phyloP scores from a whole-genome alignment of 179 eudicot species.

The Silene coronaria region DNA sequence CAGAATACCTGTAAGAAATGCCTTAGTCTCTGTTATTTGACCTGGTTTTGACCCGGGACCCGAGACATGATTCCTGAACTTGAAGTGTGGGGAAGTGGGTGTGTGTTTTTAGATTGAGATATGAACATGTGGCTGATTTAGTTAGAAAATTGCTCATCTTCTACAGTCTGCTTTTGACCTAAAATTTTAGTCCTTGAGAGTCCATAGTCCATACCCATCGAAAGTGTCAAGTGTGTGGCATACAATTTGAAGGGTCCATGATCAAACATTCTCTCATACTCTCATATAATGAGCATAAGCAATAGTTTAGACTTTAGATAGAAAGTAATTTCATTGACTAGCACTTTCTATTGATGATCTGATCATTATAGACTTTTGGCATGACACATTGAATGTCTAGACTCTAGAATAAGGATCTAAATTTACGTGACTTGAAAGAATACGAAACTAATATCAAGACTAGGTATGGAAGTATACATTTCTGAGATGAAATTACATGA shows the following conservation, averaged over 20 bases:
- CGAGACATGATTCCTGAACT: neutral
- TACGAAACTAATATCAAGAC: neutral
- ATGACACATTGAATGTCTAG: no score
- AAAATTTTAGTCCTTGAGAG: neutral
- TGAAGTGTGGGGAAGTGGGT: neutral
- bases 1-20: constrained; percentile 62
- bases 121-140: no score
- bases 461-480: neutral
- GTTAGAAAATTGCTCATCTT: no score
- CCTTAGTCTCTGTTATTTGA: neutral
- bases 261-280: neutral
- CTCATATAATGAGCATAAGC: neutral
- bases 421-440: neutral
- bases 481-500: neutral
- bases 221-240: neutral
- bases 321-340: neutral
- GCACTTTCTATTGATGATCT: neutral
- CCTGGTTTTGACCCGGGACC: neutral
- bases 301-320: neutral
- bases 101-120: neutral
- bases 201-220: neutral
- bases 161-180: neutral
- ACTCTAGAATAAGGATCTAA: no score
- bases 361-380: neutral
- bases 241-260: neutral